Evolutionary conservation across 495 filamentous ascomycete genomes (phyloP).

Genomic region (Pseudotulostoma volvatum): DNA sequence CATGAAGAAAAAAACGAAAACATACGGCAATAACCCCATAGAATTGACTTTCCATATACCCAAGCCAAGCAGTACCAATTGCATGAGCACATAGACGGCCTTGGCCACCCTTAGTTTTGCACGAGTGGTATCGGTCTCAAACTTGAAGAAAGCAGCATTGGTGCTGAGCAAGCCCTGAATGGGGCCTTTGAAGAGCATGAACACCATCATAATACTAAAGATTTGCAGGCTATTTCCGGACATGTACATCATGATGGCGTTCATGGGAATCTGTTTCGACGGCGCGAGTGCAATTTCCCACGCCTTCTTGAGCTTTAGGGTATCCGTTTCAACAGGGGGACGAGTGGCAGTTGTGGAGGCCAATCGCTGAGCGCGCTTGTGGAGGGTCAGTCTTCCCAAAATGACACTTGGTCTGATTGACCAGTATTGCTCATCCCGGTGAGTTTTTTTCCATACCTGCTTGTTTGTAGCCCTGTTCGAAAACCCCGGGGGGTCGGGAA

Average conservation of each 20-base stretch:
- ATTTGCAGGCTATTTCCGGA: slow-evolving; percentile 97
- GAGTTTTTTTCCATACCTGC: slow-evolving; percentile 23
- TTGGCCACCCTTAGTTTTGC: slow-evolving; percentile 62
- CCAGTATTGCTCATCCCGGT: no score
- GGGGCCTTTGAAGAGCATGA: slow-evolving; percentile 95
- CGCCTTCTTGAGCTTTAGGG: slow-evolving; percentile 91
- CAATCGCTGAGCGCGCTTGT: no score
- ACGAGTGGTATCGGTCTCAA: slow-evolving; percentile 71
- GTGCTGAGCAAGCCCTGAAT: slow-evolving; percentile 68
- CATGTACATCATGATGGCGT: slow-evolving; percentile 99
- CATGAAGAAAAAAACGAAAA: slow-evolving; percentile 21
- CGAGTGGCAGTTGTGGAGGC: slow-evolving; percentile 12
- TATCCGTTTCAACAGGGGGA: slow-evolving; percentile 67
- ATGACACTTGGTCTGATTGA: no score
- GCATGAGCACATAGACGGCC: slow-evolving; percentile 71
- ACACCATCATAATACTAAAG: slow-evolving; percentile 99
- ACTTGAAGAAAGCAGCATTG: slow-evolving; percentile 66
- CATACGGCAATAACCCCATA: slow-evolving; percentile 90
- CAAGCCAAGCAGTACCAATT: slow-evolving; percentile 62
- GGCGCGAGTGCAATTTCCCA: slow-evolving; percentile 96
- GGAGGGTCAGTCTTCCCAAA: no score
- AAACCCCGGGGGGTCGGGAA: slow-evolving; percentile 83
- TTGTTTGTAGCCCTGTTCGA: slow-evolving; percentile 27
- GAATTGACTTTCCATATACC: slow-evolving; percentile 94
- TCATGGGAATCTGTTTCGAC: slow-evolving; percentile 92